Percentiles rank a stretch among this genome's conserved stretches.
These are phyloP conservation scores for Mimosa pudica DNA, from an alignment of 306 rosid genomes.

Conservation along the genomic window DNA sequence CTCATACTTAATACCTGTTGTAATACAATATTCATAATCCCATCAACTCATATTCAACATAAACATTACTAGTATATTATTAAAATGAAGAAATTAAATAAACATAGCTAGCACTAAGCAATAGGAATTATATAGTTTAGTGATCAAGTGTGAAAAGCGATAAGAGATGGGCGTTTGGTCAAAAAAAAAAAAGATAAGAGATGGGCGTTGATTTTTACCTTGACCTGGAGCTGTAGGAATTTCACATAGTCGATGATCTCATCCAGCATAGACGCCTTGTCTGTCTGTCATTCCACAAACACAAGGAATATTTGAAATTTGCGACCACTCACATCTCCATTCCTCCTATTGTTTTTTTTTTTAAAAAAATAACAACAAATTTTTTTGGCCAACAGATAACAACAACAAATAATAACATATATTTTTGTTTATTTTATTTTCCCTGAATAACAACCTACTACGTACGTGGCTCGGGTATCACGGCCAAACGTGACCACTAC, in stretches of 20 bases:
- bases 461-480: conserved; percentile 3
- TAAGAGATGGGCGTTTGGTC: background rate
- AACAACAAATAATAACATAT: background rate
- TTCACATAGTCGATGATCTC: conserved; percentile 98
- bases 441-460: conserved; percentile 3
- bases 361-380: background rate
- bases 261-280: conserved; percentile 98
- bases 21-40: background rate
- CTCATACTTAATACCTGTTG: conserved; percentile 96
- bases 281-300: conserved; percentile 80
- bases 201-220: conserved; percentile 28
- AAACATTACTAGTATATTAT: background rate
- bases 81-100: background rate
- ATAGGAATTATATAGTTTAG: too few species aligned
- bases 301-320: conserved; percentile 32
- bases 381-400: too few species aligned
- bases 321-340: background rate
- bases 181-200: too few species aligned
- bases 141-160: too few species aligned
- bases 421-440: background rate
- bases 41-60: background rate
- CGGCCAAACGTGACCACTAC: conserved; percentile 9
- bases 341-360: background rate
- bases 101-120: too few species aligned
- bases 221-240: conserved; percentile 96